Percentiles rank a stretch among this genome's conserved stretches.
phyloP scores from a whole-genome alignment of 345 rosid species.

The Hypericum androsaemum region DNA sequence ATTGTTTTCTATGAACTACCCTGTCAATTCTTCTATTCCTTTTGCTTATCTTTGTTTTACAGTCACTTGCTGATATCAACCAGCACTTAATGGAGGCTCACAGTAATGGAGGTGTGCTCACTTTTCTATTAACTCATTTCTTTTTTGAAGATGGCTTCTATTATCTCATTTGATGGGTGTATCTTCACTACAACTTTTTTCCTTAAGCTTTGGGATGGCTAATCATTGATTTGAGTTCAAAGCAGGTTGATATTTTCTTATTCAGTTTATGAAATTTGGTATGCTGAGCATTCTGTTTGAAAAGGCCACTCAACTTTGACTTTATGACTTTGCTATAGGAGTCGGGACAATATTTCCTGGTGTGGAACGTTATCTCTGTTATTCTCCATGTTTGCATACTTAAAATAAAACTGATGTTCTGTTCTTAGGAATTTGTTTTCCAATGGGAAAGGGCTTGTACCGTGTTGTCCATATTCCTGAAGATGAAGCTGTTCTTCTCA shows the following conservation, averaged over 20 bases:
- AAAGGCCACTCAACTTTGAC: too few species aligned
- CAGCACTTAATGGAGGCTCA: slow-evolving; percentile 66
- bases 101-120: slow-evolving; percentile 64
- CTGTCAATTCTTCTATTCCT: slow-evolving; percentile 1
- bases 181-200: too few species aligned
- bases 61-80: slow-evolving; percentile 94
- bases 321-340: too few species aligned
- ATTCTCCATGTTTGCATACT: not conserved
- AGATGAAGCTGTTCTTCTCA: slow-evolving; percentile 94
- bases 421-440: slow-evolving; percentile 84
- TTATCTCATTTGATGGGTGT: not conserved
- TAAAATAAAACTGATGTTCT: slow-evolving; percentile 12
- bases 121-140: not conserved
- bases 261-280: too few species aligned
- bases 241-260: too few species aligned
- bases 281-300: too few species aligned
- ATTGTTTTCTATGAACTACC: not conserved
- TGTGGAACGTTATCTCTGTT: too few species aligned
- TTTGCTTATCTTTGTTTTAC: slow-evolving; percentile 17
- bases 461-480: slow-evolving; percentile 96
- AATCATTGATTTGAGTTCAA: too few species aligned
- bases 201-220: too few species aligned
- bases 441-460: slow-evolving; percentile 91
- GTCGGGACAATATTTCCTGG: too few species aligned
- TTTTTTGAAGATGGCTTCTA: not conserved